Evolutionary conservation across 2,329 filamentous ascomycete species (phyloP).

Genomic region (Kalaharituber pfeilii): DNA sequence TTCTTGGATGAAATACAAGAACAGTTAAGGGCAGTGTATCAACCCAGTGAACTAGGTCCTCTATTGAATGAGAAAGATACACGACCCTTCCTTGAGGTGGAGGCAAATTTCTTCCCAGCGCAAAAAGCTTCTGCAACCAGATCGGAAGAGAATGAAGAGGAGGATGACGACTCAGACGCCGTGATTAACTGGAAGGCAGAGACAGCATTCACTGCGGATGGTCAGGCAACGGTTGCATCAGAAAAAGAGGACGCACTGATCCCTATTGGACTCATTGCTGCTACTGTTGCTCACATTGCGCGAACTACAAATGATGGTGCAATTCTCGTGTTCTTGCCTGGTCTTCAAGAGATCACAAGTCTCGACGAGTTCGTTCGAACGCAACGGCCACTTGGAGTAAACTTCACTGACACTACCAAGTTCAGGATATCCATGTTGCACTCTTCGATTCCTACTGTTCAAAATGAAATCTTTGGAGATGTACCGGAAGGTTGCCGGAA

Average conservation of each 20-base stretch:
- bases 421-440: slow-evolving; percentile 34
- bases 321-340: slow-evolving; percentile 35
- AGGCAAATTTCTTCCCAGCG: slow-evolving; percentile 9
- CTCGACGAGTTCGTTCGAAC: slow-evolving; percentile 27
- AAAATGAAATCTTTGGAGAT: slow-evolving; percentile 31
- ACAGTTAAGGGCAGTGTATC: slow-evolving; percentile 22
- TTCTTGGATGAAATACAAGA: slow-evolving; percentile 30
- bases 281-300: slow-evolving; percentile 32
- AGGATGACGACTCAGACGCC: slow-evolving; percentile 17
- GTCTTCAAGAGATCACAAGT: slow-evolving; percentile 23
- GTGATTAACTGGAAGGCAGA: slow-evolving; percentile 30
- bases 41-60: slow-evolving; percentile 16
- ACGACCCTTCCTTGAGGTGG: slow-evolving; percentile 21
- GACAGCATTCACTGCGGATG: slow-evolving; percentile 18
- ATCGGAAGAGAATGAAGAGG: slow-evolving; percentile 1
- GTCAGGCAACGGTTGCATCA: slow-evolving; percentile 18
- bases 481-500: slow-evolving; percentile 30
- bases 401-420: slow-evolving; percentile 28
- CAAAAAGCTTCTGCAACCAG: slow-evolving; percentile 7
- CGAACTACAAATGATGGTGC: slow-evolving; percentile 30
- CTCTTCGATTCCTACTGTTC: slow-evolving; percentile 29
- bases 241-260: slow-evolving; percentile 28
- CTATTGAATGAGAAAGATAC: slow-evolving; percentile 22
- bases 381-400: slow-evolving; percentile 26
- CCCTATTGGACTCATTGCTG: slow-evolving; percentile 30